Percentiles rank a stretch among this genome's conserved stretches.
Evolutionary conservation across 768 basidiomycete genomes (phyloP).

Genomic region (Coprinopsis cinerea): DNA sequence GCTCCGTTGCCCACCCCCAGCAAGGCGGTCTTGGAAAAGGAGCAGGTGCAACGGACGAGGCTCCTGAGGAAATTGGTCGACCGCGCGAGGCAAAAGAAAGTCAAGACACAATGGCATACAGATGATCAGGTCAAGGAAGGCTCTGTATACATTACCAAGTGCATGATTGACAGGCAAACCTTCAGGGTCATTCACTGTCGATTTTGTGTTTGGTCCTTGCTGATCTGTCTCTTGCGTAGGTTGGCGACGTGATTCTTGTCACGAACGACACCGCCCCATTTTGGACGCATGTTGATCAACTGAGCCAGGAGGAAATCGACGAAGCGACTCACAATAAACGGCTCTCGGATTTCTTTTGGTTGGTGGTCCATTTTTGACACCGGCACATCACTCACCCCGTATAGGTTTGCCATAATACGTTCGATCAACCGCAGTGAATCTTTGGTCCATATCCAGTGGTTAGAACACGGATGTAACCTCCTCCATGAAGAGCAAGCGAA

Average conservation of each 20-base stretch:
- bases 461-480: slow-evolving; percentile 61
- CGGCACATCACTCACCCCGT: neutral
- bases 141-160: slow-evolving; percentile 31
- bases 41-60: neutral
- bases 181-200: too few relatives aligned
- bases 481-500: slow-evolving; percentile 55
- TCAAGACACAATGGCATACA: too few relatives aligned
- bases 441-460: slow-evolving; percentile 65
- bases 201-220: too few relatives aligned
- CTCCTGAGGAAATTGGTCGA: neutral
- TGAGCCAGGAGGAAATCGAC: neutral
- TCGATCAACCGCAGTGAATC: slow-evolving; percentile 39
- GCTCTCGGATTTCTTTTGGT: slow-evolving; percentile 8
- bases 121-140: too few relatives aligned
- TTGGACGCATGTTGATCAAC: neutral
- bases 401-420: slow-evolving; percentile 66
- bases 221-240: neutral
- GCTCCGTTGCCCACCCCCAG: slow-evolving; percentile 28
- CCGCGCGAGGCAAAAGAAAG: too few relatives aligned
- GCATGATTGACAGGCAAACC: slow-evolving; percentile 35
- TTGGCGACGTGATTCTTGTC: slow-evolving; percentile 6
- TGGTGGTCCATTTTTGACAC: neutral
- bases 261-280: neutral
- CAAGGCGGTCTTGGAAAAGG: slow-evolving; percentile 11
- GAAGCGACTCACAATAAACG: neutral